A percentile compares a stretch with the other conserved stretches of the same genome.
Conservation (phyloP, 2,329 filamentous ascomycete genomes). For the Acrocalymma vagum region DNA sequence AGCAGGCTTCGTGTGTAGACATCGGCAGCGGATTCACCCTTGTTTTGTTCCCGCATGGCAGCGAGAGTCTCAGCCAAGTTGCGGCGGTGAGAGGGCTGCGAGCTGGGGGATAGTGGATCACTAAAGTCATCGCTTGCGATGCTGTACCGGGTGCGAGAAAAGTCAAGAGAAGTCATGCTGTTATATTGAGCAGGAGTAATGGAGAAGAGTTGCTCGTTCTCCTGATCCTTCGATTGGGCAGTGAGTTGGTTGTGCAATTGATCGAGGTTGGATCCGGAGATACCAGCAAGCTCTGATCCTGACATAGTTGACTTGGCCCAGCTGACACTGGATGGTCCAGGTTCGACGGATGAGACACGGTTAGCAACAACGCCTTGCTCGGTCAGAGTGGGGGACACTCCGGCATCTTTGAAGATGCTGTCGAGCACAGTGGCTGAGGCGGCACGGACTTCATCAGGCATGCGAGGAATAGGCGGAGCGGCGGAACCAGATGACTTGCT, state of each 20-base stretch:
- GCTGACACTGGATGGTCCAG: conserved; percentile 44
- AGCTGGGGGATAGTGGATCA: conserved; percentile 47
- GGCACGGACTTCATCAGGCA: conserved; percentile 81
- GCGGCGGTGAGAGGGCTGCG: conserved; percentile 66
- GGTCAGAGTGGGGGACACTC: conserved; percentile 58
- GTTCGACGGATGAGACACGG: conserved; percentile 49
- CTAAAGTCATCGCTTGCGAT: conserved; percentile 57
- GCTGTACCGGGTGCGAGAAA: conserved; percentile 62
- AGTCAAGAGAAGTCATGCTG: conserved; percentile 78
- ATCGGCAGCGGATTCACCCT: conserved; percentile 77
- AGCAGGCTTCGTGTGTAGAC: conserved; percentile 92
- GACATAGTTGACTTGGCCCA: conserved; percentile 49
- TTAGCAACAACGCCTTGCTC: conserved; percentile 62
- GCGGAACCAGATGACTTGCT: conserved; percentile 80
- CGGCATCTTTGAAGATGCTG: conserved; percentile 83
- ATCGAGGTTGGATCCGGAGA: conserved; percentile 46
- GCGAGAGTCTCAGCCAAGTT: conserved; percentile 84
- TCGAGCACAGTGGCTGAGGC: conserved; percentile 81
- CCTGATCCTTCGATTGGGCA: conserved; percentile 79
- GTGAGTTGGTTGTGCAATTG: conserved; percentile 56
- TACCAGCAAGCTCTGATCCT: conserved; percentile 44
- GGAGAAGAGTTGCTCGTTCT: conserved; percentile 86
- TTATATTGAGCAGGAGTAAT: conserved; percentile 90
- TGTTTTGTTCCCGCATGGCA: conserved; percentile 76
- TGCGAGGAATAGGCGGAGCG: conserved; percentile 75